Conservation (phyloP, 768 basidiomycete species). For the Tylopilus felleus region DNA sequence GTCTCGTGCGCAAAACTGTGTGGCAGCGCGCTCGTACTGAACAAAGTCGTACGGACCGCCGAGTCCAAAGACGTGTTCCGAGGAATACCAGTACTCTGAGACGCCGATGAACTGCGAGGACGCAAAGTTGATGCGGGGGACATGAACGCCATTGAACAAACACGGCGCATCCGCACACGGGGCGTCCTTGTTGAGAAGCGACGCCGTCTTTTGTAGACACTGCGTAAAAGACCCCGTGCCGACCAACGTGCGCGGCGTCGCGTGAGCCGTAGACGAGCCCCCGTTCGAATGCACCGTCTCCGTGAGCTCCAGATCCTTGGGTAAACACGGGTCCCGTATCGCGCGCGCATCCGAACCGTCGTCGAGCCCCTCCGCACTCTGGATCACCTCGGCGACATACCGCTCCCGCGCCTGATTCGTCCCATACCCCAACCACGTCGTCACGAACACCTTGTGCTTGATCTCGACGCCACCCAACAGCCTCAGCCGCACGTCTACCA, state of each 20-base stretch:
- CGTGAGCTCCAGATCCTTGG: conserved; percentile 60
- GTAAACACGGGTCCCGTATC: conserved; percentile 89
- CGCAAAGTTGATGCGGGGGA: conserved; percentile 91
- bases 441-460: conserved; percentile 91
- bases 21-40: conserved; percentile 91
- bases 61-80: conserved; percentile 92
- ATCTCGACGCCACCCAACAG: conserved; percentile 84
- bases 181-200: conserved; percentile 78
- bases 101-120: conserved; percentile 95
- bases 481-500: conserved; percentile 79
- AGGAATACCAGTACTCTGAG: conserved; percentile 99
- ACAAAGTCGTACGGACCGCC: conserved; percentile 96
- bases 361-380: conserved; percentile 45
- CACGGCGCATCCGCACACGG: conserved; percentile 85
- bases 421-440: conserved; percentile 98
- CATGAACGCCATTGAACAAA: conserved; percentile 91
- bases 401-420: conserved; percentile 96
- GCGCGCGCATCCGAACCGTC: conserved; percentile 28
- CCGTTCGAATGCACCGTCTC: conserved; percentile 51
- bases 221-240: conserved; percentile 91
- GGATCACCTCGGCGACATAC: conserved; percentile 71
- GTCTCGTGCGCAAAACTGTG: conserved; percentile 73
- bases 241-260: conserved; percentile 56
- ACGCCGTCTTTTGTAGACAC: conserved; percentile 68
- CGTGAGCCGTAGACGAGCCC: conserved; percentile 40